Evolutionary conservation across 83 land plant species (phyloP), one percentile per base, ranked within the genome.

Genomic region (Picea mariana): DNA sequence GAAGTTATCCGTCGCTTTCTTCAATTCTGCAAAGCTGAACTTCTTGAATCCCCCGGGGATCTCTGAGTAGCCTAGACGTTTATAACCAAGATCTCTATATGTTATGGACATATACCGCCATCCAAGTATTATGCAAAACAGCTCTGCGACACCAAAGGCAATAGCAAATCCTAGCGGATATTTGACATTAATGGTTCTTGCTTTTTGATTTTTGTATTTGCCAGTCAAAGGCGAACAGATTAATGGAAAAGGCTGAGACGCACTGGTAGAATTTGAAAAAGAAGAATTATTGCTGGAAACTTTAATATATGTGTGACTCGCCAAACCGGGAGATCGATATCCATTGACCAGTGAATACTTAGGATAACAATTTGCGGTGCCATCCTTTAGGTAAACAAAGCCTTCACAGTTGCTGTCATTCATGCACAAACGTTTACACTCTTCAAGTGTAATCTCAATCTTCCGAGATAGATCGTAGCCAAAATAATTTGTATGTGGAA

Each of bases 1-100:
- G 85, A 90, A 90, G 18, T 88, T 86, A 6, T 80, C 49, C 15
- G 92, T 90, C 0, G 90, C 90, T 58, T 82, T 90, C 63, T 88
- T 83, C 80, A 90, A 85, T 38, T 90, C 87, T 0, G 72, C 44
- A 38, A 82, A 90, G n/a, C 69, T 81, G 47, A 77, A 89, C 68
- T 62, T 75, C 73, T 81, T 81, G 69, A 91, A 88, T 52, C 83
- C 83, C 0, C 31, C 38, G 0, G 87, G 58, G 31, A 88, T 58
- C 71, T n/a, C 81, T 0, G 23, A 47, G 55, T 86, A 87, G 0
- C 89, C 89, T 64, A 64, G 79, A 12, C 77, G 17, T 18, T 77
- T 40, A 23, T 82, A 16, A 62, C 68, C 31, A 76, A 27, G 20
- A 9, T 2, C n/a, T 18, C 42, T 8, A 52, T 21, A 9, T 40